Evolutionary conservation across 768 basidiomycete species (phyloP), one percentile per base, ranked within the genome.

Genomic region (Podaxis pistillaris): DNA sequence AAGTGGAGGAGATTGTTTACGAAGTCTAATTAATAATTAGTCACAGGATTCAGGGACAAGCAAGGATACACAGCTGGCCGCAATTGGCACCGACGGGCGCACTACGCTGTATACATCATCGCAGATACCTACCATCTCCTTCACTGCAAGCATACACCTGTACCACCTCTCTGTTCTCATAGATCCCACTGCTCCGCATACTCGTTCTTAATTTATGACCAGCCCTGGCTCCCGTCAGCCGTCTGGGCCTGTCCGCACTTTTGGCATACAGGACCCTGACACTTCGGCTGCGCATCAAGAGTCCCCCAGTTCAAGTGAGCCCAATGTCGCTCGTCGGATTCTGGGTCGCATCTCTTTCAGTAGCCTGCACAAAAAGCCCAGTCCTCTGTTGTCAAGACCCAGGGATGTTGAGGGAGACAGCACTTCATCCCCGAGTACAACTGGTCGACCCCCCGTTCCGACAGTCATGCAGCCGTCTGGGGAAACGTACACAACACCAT

Each of bases 401-500:
- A 51, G 38, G 56, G 58, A 58, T 59, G 63, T 51, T 19, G 65
- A 63, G 38, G 56, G 50, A 30, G 67, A 63, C 36, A 24, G n/a
- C 13, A 40, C 44, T 15, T 40, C 63, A 37, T 73, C 73, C 6
- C 71, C 78, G n/a, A 67, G 69, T 17, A 67, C 75, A 12, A 30
- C 22, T n/a, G 87, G 88, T 44, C 76, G 83, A 22, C 73, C 90
- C 1, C 86, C 90, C 51, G 93, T 94, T 66, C 92, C 92, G 4
- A 89, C 85, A 52, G 89, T 91, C 68, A 78, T 89, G 69, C 83
- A 85, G 61, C 70, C 83, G 22, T 72, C 83, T 17, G 77, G 77
- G n/a, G 91, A 91, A 72, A 75, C 76, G 30, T 86, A 90, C 66
- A 74, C 86, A 28, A 97, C 94, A 0, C 95, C 96, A 1, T 71